Evolutionary conservation across 768 basidiomycete species (phyloP).

Genomic region (Porphyrellus cyaneotinctus): DNA sequence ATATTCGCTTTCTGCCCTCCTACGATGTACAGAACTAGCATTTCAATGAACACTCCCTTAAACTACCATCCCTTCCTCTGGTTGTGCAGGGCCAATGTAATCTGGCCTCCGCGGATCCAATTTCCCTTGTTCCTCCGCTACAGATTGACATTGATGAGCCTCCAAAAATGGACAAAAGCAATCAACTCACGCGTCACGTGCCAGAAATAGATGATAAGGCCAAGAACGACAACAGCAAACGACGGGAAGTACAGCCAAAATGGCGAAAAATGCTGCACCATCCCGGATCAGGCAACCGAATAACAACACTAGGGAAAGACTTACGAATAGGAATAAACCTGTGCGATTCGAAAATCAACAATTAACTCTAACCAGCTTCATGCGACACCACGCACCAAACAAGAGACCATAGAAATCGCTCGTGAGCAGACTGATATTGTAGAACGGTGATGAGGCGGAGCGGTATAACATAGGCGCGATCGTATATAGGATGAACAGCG

Average conservation of each 20-base stretch:
- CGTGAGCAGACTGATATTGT: constrained; percentile 80
- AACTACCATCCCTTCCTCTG: constrained; percentile 13
- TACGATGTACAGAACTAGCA: not conserved
- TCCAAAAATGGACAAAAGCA: not conserved
- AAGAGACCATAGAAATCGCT: constrained; percentile 86
- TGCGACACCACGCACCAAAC: constrained; percentile 43
- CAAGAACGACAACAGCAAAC: constrained; percentile 64
- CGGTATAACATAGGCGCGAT: constrained; percentile 84
- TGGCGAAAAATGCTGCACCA: constrained; percentile 64
- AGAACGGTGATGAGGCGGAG: constrained; percentile 80
- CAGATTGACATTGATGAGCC: constrained; percentile 8
- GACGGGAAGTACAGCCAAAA: constrained; percentile 90
- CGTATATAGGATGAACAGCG: constrained; percentile 84
- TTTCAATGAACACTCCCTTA: constrained; percentile 3
- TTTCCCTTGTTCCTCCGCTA: constrained; percentile 73
- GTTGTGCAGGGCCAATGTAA: constrained; percentile 43
- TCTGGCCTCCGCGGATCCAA: constrained; percentile 54
- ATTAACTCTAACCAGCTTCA: not conserved
- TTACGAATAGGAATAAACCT: constrained; percentile 54
- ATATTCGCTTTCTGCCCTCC: too few species aligned
- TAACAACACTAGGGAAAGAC: constrained; percentile 9
- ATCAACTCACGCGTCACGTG: constrained; percentile 64
- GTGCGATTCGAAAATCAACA: constrained; percentile 5
- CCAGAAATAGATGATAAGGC: constrained; percentile 87
- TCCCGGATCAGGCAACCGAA: constrained; percentile 3